phyloP scores from a whole-genome alignment of 768 basidiomycete genomes.

The Lepiota brunneoincarnata region DNA sequence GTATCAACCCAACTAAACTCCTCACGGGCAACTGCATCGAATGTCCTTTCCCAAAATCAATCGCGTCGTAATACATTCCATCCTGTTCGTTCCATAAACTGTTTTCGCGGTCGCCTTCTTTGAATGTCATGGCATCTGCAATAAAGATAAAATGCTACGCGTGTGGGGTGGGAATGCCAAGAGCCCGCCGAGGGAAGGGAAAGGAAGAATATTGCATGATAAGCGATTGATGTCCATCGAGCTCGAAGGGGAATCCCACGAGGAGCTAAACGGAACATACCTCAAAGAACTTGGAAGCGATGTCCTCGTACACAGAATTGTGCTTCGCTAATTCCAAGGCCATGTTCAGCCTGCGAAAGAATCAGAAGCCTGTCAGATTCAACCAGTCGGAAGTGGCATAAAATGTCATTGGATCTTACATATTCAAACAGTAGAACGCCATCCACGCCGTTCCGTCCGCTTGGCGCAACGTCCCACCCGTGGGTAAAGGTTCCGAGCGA shows the following conservation, averaged over 20 bases:
- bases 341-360: slow-evolving; percentile 77
- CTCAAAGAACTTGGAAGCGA: slow-evolving; percentile 97
- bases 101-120: slow-evolving; percentile 69
- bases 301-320: slow-evolving; percentile 97
- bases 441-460: slow-evolving; percentile 99
- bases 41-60: slow-evolving; percentile 78
- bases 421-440: slow-evolving; percentile 98
- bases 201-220: slow-evolving; percentile 71
- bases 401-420: slow-evolving; percentile 45
- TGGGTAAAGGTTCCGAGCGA: slow-evolving; percentile 93
- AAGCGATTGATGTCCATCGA: slow-evolving; percentile 89
- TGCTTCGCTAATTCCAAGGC: slow-evolving; percentile 97
- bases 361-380: not conserved
- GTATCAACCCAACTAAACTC: slow-evolving; percentile 96
- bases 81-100: slow-evolving; percentile 96
- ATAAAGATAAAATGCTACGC: slow-evolving; percentile 95
- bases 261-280: slow-evolving; percentile 28
- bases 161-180: not conserved
- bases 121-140: slow-evolving; percentile 96
- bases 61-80: slow-evolving; percentile 98
- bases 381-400: not conserved
- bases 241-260: not conserved
- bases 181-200: not conserved
- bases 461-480: slow-evolving; percentile 90
- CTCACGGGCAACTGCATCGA: slow-evolving; percentile 91